A percentile compares a stretch with the other conserved stretches of the same genome.
These are phyloP conservation scores for Alternaria sp. DNA, from an alignment of 2,329 filamentous ascomycete species.

Conservation along the genomic window DNA sequence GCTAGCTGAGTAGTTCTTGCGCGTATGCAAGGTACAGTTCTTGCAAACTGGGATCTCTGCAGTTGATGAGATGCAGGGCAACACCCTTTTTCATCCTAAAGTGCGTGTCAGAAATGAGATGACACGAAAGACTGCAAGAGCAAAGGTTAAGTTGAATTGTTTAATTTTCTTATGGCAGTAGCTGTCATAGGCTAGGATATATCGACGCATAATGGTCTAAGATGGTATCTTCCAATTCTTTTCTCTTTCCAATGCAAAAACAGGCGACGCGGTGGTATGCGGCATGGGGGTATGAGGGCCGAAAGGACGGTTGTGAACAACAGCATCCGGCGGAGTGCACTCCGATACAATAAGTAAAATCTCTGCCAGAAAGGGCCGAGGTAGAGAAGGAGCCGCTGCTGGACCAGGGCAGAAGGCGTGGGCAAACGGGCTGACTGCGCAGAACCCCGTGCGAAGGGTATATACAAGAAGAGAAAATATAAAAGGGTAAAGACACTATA, in stretches of 20 bases:
- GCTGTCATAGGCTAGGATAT: not conserved
- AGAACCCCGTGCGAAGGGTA: slow-evolving; percentile 5
- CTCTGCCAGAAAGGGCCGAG: not conserved
- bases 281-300: not conserved
- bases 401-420: slow-evolving; percentile 2
- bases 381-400: not conserved
- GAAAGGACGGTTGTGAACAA: not conserved
- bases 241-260: slow-evolving; percentile 1
- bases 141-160: not conserved
- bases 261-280: not conserved
- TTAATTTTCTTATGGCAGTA: not conserved
- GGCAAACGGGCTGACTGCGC: not conserved
- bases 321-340: not conserved
- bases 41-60: not conserved
- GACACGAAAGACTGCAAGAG: not conserved
- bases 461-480: slow-evolving; percentile 17
- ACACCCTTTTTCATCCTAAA: not conserved
- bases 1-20: not conserved
- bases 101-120: not conserved
- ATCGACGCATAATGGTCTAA: slow-evolving; percentile 11
- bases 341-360: not conserved
- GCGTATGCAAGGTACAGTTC: not conserved
- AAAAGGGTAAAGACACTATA: slow-evolving; percentile 10
- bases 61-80: not conserved
- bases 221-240: slow-evolving; percentile 10